phyloP scores from a whole-genome alignment of 2,329 filamentous ascomycete species.

The Nakataea oryzae region DNA sequence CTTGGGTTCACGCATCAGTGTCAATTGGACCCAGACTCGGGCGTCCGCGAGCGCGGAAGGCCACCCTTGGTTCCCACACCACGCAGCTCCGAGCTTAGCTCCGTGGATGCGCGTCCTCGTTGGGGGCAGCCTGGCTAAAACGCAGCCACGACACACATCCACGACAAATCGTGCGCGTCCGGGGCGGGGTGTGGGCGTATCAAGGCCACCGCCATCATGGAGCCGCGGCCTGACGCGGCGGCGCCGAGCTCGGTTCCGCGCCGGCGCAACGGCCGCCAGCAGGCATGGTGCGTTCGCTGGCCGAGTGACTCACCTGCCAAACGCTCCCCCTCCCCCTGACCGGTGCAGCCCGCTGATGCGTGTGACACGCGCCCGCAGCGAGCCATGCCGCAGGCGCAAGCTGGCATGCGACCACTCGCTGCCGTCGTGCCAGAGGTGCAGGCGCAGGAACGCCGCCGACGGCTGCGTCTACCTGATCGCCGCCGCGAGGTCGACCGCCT shows the following conservation, averaged over 20 bases:
- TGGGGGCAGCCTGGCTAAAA: too few relatives aligned
- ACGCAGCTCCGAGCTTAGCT: too few relatives aligned
- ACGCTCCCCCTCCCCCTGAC: too few relatives aligned
- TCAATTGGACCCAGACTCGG: too few relatives aligned
- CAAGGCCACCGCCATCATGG: neutral
- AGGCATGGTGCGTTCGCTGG: neutral
- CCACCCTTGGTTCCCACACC: too few relatives aligned
- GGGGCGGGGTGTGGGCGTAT: neutral
- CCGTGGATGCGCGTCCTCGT: too few relatives aligned
- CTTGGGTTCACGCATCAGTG: too few relatives aligned
- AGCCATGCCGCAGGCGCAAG: constrained; percentile 4
- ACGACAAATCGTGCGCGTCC: too few relatives aligned
- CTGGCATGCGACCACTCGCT: constrained; percentile 4
- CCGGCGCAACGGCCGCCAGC: constrained; percentile 3
- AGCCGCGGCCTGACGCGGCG: neutral
- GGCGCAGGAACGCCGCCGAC: neutral
- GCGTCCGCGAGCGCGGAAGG: too few relatives aligned
- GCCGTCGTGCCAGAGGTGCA: constrained; percentile 3
- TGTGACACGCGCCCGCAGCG: neutral
- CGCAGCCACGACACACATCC: too few relatives aligned
- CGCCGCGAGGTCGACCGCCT: neutral
- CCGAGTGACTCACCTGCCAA: neutral
- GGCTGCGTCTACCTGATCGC: constrained; percentile 1
- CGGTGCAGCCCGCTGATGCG: too few relatives aligned
- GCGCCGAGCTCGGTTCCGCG: neutral